These are phyloP conservation scores for Neurospora sp. DNA, from an alignment of 2,329 filamentous ascomycete genomes.

Conservation along the genomic window DNA sequence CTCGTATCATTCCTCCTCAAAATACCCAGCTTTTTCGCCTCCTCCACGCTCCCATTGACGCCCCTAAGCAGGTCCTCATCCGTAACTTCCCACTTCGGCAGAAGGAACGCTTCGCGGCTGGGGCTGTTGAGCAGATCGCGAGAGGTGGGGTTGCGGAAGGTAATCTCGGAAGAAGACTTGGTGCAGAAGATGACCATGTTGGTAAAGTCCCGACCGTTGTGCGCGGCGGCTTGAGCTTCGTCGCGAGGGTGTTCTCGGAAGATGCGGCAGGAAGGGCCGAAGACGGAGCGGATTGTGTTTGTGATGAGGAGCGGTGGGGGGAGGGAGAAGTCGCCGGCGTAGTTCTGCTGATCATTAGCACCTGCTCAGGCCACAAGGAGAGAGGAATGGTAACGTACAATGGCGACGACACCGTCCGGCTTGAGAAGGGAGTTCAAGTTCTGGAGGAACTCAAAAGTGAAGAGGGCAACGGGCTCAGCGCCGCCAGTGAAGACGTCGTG, in stretches of 20 bases:
- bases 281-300: conserved; percentile 71
- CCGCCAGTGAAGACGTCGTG: conserved; percentile 98
- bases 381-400: conserved; percentile 45
- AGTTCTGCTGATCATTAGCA: conserved; percentile 44
- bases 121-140: conserved; percentile 64
- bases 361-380: not conserved
- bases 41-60: not conserved
- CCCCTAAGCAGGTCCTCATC: conserved; percentile 35
- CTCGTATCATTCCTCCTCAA: conserved; percentile 54
- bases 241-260: conserved; percentile 67
- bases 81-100: conserved; percentile 62
- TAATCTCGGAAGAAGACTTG: conserved; percentile 43
- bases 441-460: conserved; percentile 74
- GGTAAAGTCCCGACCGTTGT: conserved; percentile 61
- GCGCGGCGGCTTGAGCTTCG: conserved; percentile 31
- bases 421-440: conserved; percentile 62
- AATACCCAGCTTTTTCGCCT: conserved; percentile 34
- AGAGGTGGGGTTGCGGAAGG: conserved; percentile 55
- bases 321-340: conserved; percentile 76
- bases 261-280: conserved; percentile 67
- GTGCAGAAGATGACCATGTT: conserved; percentile 96
- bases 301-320: conserved; percentile 70
- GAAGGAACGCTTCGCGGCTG: conserved; percentile 58
- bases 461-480: conserved; percentile 79
- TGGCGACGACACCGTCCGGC: conserved; percentile 73